These are phyloP conservation scores for Halteria grandinella DNA, from an alignment of 73 alveolate species.

Conservation along the genomic window DNA sequence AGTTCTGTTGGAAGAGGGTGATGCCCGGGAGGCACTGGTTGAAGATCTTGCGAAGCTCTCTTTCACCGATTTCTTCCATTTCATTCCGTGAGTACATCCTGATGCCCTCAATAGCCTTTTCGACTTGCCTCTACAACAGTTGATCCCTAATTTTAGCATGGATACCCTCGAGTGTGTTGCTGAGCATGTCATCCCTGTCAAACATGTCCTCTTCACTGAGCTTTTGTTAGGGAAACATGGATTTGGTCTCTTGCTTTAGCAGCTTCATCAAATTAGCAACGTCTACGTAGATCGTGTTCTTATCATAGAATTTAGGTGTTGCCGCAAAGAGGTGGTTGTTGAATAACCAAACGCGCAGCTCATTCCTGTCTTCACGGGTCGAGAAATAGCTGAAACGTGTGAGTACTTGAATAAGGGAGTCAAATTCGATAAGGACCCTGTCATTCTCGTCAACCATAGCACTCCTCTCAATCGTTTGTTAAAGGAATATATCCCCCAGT, in stretches of 20 bases:
- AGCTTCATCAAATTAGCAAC: constrained; percentile 3
- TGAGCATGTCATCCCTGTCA: not conserved
- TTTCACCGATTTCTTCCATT: constrained; percentile 30
- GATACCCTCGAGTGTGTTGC: constrained; percentile 2
- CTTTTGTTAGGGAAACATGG: not conserved
- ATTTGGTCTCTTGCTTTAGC: not conserved
- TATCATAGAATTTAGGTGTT: constrained; percentile 32
- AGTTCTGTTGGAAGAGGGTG: not conserved
- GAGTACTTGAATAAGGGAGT: not conserved
- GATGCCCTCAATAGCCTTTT: constrained; percentile 33
- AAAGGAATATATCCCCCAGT: constrained; percentile 9
- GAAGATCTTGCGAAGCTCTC: constrained; percentile 44
- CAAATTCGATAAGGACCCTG: constrained; percentile 23
- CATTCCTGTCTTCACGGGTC: constrained; percentile 24
- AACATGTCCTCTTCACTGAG: not conserved
- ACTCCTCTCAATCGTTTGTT: constrained; percentile 11
- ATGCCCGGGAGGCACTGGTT: constrained; percentile 29
- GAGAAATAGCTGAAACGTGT: constrained; percentile 10
- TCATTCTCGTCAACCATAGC: constrained; percentile 23
- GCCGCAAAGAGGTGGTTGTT: constrained; percentile 5
- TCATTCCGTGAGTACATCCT: not conserved
- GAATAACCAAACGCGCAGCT: constrained; percentile 27
- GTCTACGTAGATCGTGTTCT: constrained; percentile 10
- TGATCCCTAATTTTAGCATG: not conserved
- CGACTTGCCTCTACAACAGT: not conserved